Base-by-base conservation (phyloP, 2,329 filamentous ascomycete species). In the Macroventuria anomochaeta region DNA sequence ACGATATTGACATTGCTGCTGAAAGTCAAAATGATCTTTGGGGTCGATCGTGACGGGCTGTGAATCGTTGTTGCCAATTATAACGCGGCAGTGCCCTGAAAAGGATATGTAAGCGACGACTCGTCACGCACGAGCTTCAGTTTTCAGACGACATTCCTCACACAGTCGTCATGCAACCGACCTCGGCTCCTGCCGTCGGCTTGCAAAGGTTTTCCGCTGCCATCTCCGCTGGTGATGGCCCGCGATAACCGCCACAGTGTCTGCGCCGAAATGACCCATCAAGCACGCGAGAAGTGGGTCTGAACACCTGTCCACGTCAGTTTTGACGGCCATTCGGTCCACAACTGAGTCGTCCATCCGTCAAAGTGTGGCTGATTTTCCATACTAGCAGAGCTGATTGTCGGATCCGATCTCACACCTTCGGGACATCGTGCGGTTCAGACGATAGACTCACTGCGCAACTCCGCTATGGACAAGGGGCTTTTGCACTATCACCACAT, bases 391-490 rank as follows among this genome's bases (percentile, higher is more conserved):
- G 28, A 53, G 54, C 57, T 57, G 49, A 49, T 54, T 61, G 62
- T 69, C 62, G 70, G 62, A 71, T 65, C 49, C 60, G 55, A 67
- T 64, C 53, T 58, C 38, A 61, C 57, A 57, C 50, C 50, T 55
- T 56, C 57, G 54, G 49, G 57, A 55, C 15, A 65, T 63, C 54
- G 57, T 53, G 46, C 46, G 51, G 46, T 57, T 50, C 39, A 43
- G 26, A 55, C 48, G 53, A 55, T 49, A 54, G 55, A 57, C 60
- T 64, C 56, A 55, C 61, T 58, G 57, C 58, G 61, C 23, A 53
- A 51, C 42, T 47, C 53, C 53, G 42, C 40, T 41, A 57, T 58
- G 52, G 33, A 47, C 57, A 42, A 55, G 50, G 56, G 28, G 39
- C 41, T 54, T 53, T 18, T 36, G 29, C 44, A 25, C 29, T 58